These are phyloP conservation scores for Solanum piurae DNA, from an alignment of 257 asterid species.

Conservation along the genomic window DNA sequence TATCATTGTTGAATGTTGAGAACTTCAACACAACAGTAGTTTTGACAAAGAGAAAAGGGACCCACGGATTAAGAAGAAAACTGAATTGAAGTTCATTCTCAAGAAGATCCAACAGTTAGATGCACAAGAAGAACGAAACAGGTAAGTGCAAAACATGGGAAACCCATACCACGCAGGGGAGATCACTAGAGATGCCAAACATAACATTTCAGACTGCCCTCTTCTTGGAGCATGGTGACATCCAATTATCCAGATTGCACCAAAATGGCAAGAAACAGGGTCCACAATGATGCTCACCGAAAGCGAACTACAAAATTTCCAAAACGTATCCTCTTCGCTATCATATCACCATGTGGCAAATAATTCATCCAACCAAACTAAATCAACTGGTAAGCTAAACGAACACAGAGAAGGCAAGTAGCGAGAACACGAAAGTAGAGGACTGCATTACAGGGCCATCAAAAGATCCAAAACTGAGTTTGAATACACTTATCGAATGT, in stretches of 20 bases:
- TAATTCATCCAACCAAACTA: neutral
- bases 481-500: too few species aligned
- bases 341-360: neutral
- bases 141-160: neutral
- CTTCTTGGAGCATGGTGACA: neutral
- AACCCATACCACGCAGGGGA: neutral
- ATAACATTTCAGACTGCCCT: neutral
- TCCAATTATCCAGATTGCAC: neutral
- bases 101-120: neutral
- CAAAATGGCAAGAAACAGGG: neutral
- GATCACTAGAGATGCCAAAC: neutral
- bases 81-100: neutral
- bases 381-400: neutral
- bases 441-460: too few species aligned
- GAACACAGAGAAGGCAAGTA: neutral
- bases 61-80: neutral
- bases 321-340: neutral
- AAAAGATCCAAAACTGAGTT: too few species aligned
- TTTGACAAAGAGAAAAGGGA: neutral
- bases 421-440: neutral
- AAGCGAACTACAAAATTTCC: neutral
- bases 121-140: neutral
- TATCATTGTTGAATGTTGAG: neutral
- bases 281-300: too few species aligned
- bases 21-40: neutral